Percentiles rank a stretch among this genome's conserved stretches.
phyloP scores from a whole-genome alignment of 169 alveolate genomes.

The Hammondia hammondi region DNA sequence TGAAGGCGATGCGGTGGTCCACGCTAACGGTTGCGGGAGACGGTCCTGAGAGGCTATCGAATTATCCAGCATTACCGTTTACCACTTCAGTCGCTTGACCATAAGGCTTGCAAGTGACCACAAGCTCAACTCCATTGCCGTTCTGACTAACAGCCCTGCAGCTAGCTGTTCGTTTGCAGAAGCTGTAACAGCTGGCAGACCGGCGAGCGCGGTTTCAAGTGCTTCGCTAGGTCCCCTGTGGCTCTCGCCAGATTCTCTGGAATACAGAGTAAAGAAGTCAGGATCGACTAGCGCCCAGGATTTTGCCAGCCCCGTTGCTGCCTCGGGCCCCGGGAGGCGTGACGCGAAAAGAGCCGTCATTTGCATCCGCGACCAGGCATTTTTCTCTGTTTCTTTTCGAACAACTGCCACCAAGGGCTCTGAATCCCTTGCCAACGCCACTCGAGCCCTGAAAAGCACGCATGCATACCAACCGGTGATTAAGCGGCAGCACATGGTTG shows the following conservation, averaged over 20 bases:
- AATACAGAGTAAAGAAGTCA: neutral
- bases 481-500: too few relatives aligned
- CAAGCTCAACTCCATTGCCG: neutral
- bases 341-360: neutral
- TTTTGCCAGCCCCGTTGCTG: neutral
- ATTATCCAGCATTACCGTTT: neutral
- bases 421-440: neutral
- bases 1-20: too few relatives aligned
- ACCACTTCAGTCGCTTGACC: conserved; percentile 26
- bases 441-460: neutral
- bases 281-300: conserved; percentile 33
- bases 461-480: neutral
- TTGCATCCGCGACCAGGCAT: neutral
- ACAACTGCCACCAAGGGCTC: neutral
- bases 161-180: conserved; percentile 29
- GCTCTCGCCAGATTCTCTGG: neutral
- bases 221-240: neutral
- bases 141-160: neutral
- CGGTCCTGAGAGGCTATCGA: too few relatives aligned
- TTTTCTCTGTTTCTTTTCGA: conserved; percentile 27
- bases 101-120: neutral
- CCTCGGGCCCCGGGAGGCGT: neutral
- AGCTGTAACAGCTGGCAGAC: neutral
- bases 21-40: too few relatives aligned
- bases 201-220: neutral